Evolutionary conservation across 2,329 filamentous ascomycete genomes (phyloP), one percentile per base, ranked within the genome.

Genomic region (Xylaria sp.): DNA sequence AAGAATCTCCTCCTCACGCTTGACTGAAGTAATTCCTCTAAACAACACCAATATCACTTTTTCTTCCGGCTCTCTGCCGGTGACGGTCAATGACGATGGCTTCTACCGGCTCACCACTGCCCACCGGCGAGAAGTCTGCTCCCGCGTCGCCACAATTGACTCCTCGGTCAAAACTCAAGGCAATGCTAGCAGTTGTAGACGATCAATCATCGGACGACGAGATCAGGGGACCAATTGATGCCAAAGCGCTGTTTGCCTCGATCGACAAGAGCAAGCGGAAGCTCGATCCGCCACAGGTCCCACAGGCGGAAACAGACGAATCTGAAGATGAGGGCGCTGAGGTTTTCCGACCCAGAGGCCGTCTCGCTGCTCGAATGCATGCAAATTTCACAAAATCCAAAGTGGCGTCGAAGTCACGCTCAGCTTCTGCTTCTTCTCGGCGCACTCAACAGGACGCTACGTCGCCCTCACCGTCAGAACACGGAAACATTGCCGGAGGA

Each of bases 161-260:
- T 9, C 83, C 83, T 4, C 75, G 74, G 47, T 80, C 83, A 18
- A 86, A 84, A 65, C 76, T 86, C 54, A 76, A 74, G 65, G 81
- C 82, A 18, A 71, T 85, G 55, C 69, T 85, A 30, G 83, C 78
- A 34, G 73, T 75, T 0, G 72, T 84, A 9, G 78, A 81, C 48
- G 62, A 66, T 55, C 77, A 72, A 60, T 81, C 80, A 7, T 65
- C 63, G 9, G 81, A 81, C 8, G 78, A 80, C n/a, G 71, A 74
- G 9, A 63, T 50, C 49, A 66, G 56, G 2, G 57, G 59, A 3
- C 64, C 67, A 52, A 68, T 70, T 49, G 64, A 69, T 48, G 52
- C 62, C 2, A 69, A 69, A 52, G 39, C 63, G 3, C 55, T 72
- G 4, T 69, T 70, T 59, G 66, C 69, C 47, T 49, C 64, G 16